Evolutionary conservation across 768 basidiomycete genomes (phyloP), one percentile per base, ranked within the genome.

Genomic region (Austroboletus eburneus): DNA sequence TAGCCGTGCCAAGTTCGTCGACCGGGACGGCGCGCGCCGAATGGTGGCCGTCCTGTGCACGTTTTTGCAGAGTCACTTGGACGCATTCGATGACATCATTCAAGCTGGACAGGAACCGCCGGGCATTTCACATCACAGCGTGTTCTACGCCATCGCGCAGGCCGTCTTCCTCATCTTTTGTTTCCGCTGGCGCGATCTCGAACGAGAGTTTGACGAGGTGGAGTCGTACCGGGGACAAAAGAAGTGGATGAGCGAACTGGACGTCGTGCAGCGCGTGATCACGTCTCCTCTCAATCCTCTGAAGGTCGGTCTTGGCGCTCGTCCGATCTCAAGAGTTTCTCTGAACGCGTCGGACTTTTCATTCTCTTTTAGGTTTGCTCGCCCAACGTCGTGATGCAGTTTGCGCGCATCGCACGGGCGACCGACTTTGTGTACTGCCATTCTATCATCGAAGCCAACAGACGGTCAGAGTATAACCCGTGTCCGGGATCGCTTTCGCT

Each of bases 161-260:
- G 85, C 94, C 0, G 80, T 93, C 9, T 94, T 99, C 63, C 76
- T 98, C 52, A 91, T 99, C 52, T 99, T 99, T 66, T 98, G 96
- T 66, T 99, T 98, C 69, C 75, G 96, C 10, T 98, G 95, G 95
- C 72, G 90, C 50, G 96, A 98, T 54, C 69, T 98, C 29, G 64
- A 80, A 34, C 79, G 81, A 41, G 77, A 76, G 18, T 71, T 70
- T n/a, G 74, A 79, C 13, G 85, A 83, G 5, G 74, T 70, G 20
- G 77, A 73, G 20, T 76, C 73, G 20, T 79, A 75, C 30, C 70
- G 65, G 18, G 68, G 51, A 24, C 55, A 63, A 45, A 81, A 78
- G 54, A 85, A 83, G 64, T 99, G 96, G 96, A 89, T 96, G 73
- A 69, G 74, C 17, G 85, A 88, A 58, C 61, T 99, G 44, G 77